phyloP scores from a whole-genome alignment of 495 filamentous ascomycete species.

The Viridothelium virens region DNA sequence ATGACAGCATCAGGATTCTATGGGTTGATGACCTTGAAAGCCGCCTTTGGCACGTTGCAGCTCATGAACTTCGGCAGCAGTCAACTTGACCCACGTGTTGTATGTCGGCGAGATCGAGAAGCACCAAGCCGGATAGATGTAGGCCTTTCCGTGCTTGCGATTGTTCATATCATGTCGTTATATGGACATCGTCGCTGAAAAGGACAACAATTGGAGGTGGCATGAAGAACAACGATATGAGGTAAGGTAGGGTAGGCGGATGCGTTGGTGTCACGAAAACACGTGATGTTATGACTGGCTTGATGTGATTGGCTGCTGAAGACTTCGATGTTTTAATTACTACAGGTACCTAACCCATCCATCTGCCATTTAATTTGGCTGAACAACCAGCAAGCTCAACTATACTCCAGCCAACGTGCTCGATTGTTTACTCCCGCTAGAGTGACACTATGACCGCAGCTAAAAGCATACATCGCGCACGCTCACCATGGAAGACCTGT shows the following conservation, averaged over 20 bases:
- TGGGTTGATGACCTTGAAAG: slow-evolving; percentile 53
- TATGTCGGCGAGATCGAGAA: slow-evolving; percentile 77
- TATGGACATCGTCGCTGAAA: neutral
- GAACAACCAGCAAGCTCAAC: too few species aligned
- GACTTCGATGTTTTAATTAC: too few species aligned
- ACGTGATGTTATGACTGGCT: too few species aligned
- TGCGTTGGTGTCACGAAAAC: neutral
- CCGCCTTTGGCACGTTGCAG: slow-evolving; percentile 47
- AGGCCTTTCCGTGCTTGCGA: slow-evolving; percentile 30
- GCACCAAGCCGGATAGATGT: slow-evolving; percentile 74
- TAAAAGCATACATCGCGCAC: too few species aligned
- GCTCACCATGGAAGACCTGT: too few species aligned
- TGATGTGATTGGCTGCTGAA: too few species aligned
- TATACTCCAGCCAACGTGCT: too few species aligned
- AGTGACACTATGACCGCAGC: too few species aligned
- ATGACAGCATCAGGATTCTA: neutral
- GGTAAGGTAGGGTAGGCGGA: neutral
- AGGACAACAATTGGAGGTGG: neutral
- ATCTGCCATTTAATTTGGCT: too few species aligned
- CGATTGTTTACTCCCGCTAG: too few species aligned
- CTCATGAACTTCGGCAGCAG: slow-evolving; percentile 56
- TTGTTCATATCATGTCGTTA: slow-evolving; percentile 47
- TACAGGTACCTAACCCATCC: too few species aligned
- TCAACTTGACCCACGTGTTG: slow-evolving; percentile 74
- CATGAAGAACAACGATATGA: neutral